Evolutionary conservation across 768 basidiomycete species (phyloP).

Genomic region (Phlegmacium glaucopus): DNA sequence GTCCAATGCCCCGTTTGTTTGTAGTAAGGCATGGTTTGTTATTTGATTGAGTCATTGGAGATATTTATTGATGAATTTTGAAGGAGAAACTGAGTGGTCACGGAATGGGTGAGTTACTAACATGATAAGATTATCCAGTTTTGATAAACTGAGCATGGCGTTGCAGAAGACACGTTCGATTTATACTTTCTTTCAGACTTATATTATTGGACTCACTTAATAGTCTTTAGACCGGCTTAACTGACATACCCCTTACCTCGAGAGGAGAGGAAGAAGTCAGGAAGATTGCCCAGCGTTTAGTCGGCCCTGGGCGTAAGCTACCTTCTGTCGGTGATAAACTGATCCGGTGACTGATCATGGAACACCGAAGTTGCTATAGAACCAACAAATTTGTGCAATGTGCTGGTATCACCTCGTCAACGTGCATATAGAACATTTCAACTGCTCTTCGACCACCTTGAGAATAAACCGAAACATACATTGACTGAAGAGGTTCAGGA

Average conservation of each 20-base stretch:
- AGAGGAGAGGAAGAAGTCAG: constrained; percentile 71
- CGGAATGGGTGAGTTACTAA: constrained; percentile 61
- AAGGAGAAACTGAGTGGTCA: constrained; percentile 95
- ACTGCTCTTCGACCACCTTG: constrained; percentile 58
- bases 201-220: not conserved
- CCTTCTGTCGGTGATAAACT: not conserved
- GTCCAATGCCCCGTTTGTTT: constrained; percentile 71
- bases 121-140: not conserved
- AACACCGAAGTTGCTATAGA: constrained; percentile 62
- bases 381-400: constrained; percentile 69
- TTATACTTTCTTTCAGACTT: constrained; percentile 2
- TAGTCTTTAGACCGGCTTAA: constrained; percentile 77
- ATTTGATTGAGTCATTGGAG: not conserved
- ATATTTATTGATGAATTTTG: not conserved
- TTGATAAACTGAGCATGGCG: not conserved
- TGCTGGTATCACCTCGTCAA: constrained; percentile 82
- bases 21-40: constrained; percentile 71
- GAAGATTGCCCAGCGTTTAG: constrained; percentile 58
- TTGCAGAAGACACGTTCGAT: constrained; percentile 58
- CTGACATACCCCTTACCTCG: constrained; percentile 84
- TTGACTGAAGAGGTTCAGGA: constrained; percentile 69
- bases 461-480: constrained; percentile 44
- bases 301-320: constrained; percentile 74
- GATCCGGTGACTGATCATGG: not conserved
- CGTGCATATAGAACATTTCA: constrained; percentile 87